These are phyloP conservation scores for Pyrenochaeta sp. DNA, from an alignment of 2,329 filamentous ascomycete species.

Conservation along the genomic window DNA sequence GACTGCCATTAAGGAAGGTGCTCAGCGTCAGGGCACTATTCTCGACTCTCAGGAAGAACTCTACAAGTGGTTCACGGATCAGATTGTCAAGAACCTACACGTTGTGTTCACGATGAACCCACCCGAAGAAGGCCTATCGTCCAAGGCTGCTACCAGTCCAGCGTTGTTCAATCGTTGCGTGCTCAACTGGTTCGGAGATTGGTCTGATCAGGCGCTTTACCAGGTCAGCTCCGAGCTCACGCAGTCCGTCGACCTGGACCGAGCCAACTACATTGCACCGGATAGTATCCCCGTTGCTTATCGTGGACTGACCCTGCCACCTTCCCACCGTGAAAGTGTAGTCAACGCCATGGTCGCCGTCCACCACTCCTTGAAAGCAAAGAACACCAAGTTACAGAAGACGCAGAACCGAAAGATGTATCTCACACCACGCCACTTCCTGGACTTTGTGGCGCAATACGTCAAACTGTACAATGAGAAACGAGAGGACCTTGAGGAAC, in stretches of 20 bases:
- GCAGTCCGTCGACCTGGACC: slow-evolving; percentile 93
- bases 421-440: slow-evolving; percentile 93
- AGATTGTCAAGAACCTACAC: slow-evolving; percentile 98
- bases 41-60: slow-evolving; percentile 98
- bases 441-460: slow-evolving; percentile 98
- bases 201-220: slow-evolving; percentile 98
- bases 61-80: slow-evolving; percentile 99
- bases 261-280: slow-evolving; percentile 82
- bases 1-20: slow-evolving; percentile 98
- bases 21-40: slow-evolving; percentile 91
- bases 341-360: slow-evolving; percentile 99
- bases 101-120: slow-evolving; percentile 99
- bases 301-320: slow-evolving; percentile 81
- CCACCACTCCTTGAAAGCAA: slow-evolving; percentile 89
- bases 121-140: slow-evolving; percentile 91
- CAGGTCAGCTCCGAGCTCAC: slow-evolving; percentile 97
- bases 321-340: slow-evolving; percentile 88
- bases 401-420: slow-evolving; percentile 94
- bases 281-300: slow-evolving; percentile 95
- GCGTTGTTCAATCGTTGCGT: slow-evolving; percentile 99
- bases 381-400: slow-evolving; percentile 87
- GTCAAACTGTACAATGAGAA: slow-evolving; percentile 98
- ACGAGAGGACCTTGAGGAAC: slow-evolving; percentile 96
- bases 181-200: slow-evolving; percentile 99
- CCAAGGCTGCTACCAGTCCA: slow-evolving; percentile 96